A percentile compares a stretch with the other conserved stretches of the same genome.
Evolutionary conservation across 129 eudicot genomes (phyloP).

Genomic region (Erigeron canadensis): DNA sequence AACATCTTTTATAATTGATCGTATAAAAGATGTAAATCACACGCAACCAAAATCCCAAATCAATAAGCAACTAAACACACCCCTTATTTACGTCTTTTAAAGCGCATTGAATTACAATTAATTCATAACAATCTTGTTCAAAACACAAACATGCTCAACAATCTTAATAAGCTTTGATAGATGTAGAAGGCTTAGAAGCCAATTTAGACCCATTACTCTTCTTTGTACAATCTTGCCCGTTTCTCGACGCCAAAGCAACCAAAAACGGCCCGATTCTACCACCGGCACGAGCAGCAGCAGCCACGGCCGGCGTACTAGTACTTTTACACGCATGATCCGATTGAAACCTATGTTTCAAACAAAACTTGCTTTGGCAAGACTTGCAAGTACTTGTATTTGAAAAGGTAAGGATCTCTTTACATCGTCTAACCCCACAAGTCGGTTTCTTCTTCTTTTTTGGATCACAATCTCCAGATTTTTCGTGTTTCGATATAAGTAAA

Average conservation of each 20-base stretch:
- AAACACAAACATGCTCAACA: constrained; percentile 9
- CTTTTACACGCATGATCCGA: constrained; percentile 62
- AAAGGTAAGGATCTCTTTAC: constrained; percentile 75
- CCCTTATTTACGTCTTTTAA: neutral
- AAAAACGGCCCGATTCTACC: constrained; percentile 46
- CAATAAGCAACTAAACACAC: neutral
- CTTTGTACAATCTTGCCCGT: constrained; percentile 54
- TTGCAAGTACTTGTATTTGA: constrained; percentile 74
- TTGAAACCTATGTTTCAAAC: constrained; percentile 83
- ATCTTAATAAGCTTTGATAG: constrained; percentile 66
- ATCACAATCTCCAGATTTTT: constrained; percentile 71
- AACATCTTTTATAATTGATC: too few relatives aligned
- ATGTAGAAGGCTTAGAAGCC: constrained; percentile 39
- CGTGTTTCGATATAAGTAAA: constrained; percentile 49
- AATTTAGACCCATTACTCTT: constrained; percentile 36
- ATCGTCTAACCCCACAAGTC: constrained; percentile 65
- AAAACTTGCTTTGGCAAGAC: constrained; percentile 55
- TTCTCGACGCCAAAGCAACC: constrained; percentile 67
- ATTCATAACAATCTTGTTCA: constrained; percentile 13
- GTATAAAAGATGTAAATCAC: neutral
- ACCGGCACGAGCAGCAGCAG: constrained; percentile 23
- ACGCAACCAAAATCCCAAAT: neutral
- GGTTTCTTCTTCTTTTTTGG: constrained; percentile 83
- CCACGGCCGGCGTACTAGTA: constrained; percentile 8
- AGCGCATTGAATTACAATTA: neutral